phyloP scores from a whole-genome alignment of 768 basidiomycete species.

The Sporobolomyces pararoseus region DNA sequence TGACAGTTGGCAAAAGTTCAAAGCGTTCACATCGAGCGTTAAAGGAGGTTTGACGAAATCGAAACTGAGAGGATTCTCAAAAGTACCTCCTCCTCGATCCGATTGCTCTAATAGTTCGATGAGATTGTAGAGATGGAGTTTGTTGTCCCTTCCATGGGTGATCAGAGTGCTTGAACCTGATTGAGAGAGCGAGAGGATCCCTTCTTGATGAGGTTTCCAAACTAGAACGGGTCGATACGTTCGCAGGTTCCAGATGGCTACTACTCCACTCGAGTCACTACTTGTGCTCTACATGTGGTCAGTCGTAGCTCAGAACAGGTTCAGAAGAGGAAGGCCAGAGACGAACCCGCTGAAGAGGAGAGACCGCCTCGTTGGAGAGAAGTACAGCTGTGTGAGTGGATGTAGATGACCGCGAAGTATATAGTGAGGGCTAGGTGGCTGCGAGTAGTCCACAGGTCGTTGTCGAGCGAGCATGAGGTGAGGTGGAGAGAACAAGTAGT shows the following conservation, averaged over 20 bases:
- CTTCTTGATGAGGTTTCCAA: constrained; percentile 76
- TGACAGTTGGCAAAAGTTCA: constrained; percentile 90
- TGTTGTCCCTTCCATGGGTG: constrained; percentile 65
- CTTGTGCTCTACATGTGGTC: neutral
- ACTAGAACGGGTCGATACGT: constrained; percentile 66
- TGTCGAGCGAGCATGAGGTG: neutral
- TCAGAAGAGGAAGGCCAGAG: neutral
- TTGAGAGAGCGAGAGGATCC: constrained; percentile 55
- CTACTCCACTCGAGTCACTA: constrained; percentile 67
- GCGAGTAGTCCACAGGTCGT: neutral
- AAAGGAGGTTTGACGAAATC: constrained; percentile 52
- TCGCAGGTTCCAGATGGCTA: constrained; percentile 70
- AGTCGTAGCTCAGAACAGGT: neutral
- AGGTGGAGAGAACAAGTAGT: neutral
- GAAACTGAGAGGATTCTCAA: constrained; percentile 43
- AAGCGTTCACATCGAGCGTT: constrained; percentile 82
- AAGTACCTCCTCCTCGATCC: neutral
- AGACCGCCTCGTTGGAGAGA: neutral
- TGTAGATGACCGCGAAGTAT: neutral
- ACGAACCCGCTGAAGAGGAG: constrained; percentile 11
- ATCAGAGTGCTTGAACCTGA: constrained; percentile 49
- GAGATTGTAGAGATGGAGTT: constrained; percentile 37
- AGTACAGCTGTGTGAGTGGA: neutral
- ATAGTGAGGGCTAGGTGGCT: neutral
- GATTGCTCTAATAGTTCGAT: constrained; percentile 49